Percentiles rank a stretch among this genome's conserved stretches.
Evolutionary conservation across 345 rosid species (phyloP).

Genomic region (Kandelia obovata): DNA sequence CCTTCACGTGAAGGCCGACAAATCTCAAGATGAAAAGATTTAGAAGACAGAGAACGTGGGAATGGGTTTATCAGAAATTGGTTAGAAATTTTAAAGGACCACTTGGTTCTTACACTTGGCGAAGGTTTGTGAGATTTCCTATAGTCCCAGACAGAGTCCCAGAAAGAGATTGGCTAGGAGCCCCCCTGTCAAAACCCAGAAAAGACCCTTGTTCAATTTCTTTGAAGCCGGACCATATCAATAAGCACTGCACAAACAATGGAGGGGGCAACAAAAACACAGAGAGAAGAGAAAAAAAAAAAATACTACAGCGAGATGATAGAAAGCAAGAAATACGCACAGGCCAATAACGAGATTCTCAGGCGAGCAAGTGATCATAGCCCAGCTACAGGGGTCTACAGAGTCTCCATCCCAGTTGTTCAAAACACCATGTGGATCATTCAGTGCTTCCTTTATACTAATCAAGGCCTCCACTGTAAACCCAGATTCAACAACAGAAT

Average conservation of each 20-base stretch:
- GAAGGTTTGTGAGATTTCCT: constrained; percentile 83
- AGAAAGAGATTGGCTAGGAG: constrained; percentile 89
- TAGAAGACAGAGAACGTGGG: constrained; percentile 1
- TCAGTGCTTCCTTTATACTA: constrained; percentile 45
- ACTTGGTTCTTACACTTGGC: constrained; percentile 64
- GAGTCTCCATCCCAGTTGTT: constrained; percentile 93
- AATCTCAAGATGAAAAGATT: constrained; percentile 5
- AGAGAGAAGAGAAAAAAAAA: background rate
- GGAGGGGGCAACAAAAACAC: background rate
- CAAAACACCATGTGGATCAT: constrained; percentile 81
- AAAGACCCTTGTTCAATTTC: constrained; percentile 5
- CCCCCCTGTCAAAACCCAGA: constrained; percentile 56
- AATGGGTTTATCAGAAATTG: constrained; percentile 1
- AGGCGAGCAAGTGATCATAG: constrained; percentile 79
- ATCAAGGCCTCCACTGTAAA: constrained; percentile 78
- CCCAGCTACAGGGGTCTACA: constrained; percentile 98
- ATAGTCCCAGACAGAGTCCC: constrained; percentile 70
- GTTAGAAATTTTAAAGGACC: background rate
- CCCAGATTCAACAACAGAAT: background rate
- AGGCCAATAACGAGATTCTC: constrained; percentile 77
- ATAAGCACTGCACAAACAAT: background rate
- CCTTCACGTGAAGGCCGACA: constrained; percentile 40
- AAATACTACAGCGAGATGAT: background rate
- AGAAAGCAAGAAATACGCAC: constrained; percentile 36
- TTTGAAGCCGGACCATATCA: background rate